Base-by-base conservation (phyloP, 2,329 filamentous ascomycete species). In the Orbilia oligospora region DNA sequence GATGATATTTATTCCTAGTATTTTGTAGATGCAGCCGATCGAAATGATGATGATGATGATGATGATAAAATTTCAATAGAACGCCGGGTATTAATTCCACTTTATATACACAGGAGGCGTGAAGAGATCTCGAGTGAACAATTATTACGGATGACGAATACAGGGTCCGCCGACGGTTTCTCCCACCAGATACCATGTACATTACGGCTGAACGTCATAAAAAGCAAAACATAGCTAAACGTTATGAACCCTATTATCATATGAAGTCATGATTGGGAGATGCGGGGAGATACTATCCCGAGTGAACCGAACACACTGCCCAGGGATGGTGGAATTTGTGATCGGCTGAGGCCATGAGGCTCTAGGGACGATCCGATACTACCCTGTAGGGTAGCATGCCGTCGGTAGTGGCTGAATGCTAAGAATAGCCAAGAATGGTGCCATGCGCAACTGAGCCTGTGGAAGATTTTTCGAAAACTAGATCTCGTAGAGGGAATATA, bases 331-430 rank as follows among this genome's bases (percentile, higher is more conserved):
- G 49, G 66, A 64, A 63, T 46, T 55, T 41, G 58, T 8, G 58
- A 69, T 70, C 73, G 66, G 61, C 67, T 41, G 24, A 38, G n/a
- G 46, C 66, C 66, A 77, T 61, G 73, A 77, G 73, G 67, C 73
- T 77, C 73, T 46, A 44, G 56, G 66, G 66, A 71, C 66, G 72
- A 76, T 76, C 72, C 66, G 67, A 77, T 77, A 68, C 73, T 56
- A 77, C 73, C 66, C 48, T 76, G 66, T 36, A 66, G 61, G 73
- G 61, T 66, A 66, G 16, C 72, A 71, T 51, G 38, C 55, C 30
- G 30, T 18, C 30, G 33, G 22, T 56, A 38, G 46, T 44, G 65
- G 36, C 53, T 71, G 46, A 67, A 16, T 77, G 66, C 73, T 77
- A 77, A 77, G 73, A 77, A 77, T 77, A 77, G 73, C 67, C 73